Evolutionary conservation across 2,329 filamentous ascomycete genomes (phyloP).

Genomic region (Ophiostoma sp.): DNA sequence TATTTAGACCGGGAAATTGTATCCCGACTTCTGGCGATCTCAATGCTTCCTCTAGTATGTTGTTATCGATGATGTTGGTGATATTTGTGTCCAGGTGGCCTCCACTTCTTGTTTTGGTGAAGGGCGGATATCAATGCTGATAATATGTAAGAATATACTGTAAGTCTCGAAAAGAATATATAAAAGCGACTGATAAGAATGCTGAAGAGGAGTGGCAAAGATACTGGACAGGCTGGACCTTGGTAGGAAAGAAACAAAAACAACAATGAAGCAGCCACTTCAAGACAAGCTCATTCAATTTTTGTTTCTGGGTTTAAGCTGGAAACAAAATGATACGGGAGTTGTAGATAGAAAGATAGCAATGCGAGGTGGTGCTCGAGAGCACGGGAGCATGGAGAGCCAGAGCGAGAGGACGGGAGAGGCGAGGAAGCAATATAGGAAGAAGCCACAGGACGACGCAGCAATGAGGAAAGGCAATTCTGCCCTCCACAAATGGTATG

Average conservation of each 20-base stretch:
- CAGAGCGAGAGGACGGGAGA: not conserved
- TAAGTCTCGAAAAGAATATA: not conserved
- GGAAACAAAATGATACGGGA: not conserved
- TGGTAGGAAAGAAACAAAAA: not conserved
- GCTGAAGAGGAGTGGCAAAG: not conserved
- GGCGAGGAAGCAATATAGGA: constrained; percentile 8
- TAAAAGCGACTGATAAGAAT: not conserved
- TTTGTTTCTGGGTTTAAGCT: not conserved
- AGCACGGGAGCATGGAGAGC: not conserved
- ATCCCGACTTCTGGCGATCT: not conserved
- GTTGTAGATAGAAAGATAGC: not conserved
- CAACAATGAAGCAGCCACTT: not conserved
- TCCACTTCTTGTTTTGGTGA: not conserved
- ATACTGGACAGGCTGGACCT: not conserved
- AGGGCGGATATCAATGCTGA: not conserved
- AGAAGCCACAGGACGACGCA: constrained; percentile 8
- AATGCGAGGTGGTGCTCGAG: not conserved
- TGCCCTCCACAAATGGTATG: not conserved
- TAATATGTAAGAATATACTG: not conserved
- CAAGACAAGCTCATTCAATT: not conserved
- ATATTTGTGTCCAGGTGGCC: not conserved
- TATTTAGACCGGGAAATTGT: not conserved
- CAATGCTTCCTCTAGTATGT: not conserved
- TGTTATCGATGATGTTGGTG: not conserved
- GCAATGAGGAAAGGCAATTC: not conserved